Percentiles rank a stretch among this genome's conserved stretches.
phyloP scores from a whole-genome alignment of 768 basidiomycete species.

The Tubosaeta brunneosetosa region DNA sequence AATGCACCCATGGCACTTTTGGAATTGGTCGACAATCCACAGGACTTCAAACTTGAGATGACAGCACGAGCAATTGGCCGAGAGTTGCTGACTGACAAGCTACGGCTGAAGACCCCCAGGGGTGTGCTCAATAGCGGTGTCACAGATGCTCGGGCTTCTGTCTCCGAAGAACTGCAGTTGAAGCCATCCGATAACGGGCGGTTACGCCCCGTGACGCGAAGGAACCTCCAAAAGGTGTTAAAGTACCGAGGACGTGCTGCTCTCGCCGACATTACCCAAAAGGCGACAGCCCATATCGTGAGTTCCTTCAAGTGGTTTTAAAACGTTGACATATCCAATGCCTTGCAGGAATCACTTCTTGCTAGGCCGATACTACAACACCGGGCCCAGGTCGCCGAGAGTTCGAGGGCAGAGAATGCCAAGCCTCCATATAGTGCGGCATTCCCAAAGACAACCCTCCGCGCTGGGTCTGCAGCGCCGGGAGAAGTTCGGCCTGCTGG shows the following conservation, averaged over 20 bases:
- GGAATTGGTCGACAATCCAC: constrained; percentile 92
- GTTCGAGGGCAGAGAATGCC: constrained; percentile 29
- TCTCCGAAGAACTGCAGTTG: constrained; percentile 46
- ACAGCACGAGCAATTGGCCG: constrained; percentile 84
- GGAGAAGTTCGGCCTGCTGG: constrained; percentile 56
- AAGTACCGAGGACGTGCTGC: constrained; percentile 51
- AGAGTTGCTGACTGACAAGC: constrained; percentile 62
- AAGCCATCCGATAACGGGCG: constrained; percentile 35
- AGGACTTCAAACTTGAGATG: constrained; percentile 85
- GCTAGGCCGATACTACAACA: constrained; percentile 56
- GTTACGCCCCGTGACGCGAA: constrained; percentile 62
- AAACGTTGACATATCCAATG: constrained; percentile 4
- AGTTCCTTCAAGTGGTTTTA: constrained; percentile 25
- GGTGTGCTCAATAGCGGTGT: constrained; percentile 51
- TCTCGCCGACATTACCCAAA: constrained; percentile 44
- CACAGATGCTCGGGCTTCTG: constrained; percentile 38
- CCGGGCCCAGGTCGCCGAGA: constrained; percentile 37
- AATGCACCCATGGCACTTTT: constrained; percentile 90
- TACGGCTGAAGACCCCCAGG: constrained; percentile 42
- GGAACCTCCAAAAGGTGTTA: constrained; percentile 72
- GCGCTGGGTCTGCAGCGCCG: constrained; percentile 53
- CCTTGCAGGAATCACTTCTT: constrained; percentile 56
- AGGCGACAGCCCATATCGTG: constrained; percentile 65
- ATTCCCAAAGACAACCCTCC: constrained; percentile 24
- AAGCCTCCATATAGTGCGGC: constrained; percentile 16